Evolutionary conservation across 345 rosid genomes (phyloP), one percentile per base, ranked within the genome.

Genomic region (Eucalyptus erythrocorys): DNA sequence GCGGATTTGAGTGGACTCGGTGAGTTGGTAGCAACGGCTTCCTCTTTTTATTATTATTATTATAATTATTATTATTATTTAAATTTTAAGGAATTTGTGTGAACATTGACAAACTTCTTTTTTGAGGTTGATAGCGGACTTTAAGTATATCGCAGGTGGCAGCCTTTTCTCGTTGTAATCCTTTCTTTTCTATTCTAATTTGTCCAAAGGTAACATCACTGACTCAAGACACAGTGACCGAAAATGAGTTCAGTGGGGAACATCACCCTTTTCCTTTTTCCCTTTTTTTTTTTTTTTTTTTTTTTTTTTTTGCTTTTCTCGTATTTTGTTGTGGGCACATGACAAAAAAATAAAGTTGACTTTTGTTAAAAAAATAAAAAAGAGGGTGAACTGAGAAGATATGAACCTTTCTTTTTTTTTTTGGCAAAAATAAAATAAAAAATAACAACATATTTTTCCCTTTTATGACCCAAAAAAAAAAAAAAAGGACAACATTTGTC

Each of bases 201-300:
- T 27, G 68, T 64, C 19, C 76, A n/a, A 7, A 64, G 37, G 37
- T 14, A 64, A n/a, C 37, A 16, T 30, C 6, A 2, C 30, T 24
- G 9, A 55, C 61, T 55, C 61, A 2, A 22, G 13, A 13, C 68
- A 6, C 32, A 0, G 16, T 27, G 34, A 61, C 68, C 13, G 8
- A 30, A 61, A 13, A 12, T 13, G 68, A 27, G 68, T 61, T 0
- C 68, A 61, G 0, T n/a, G 76, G n/a, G 7, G n/a, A 26, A 0
- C 32, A 12, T 59, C 57, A 26, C 2, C 26, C 57, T 51, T 51
- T 51, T 21, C 26, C 57, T 51, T 51, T 51, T 21, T 8, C 5
- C 10, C 3, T 0, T 2, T 17, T 53, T 51, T 51, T 9, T 3
- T 50, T 51, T 2, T 0, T 13, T 61, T 13, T 13, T 6, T 4